Percentiles rank a stretch among this genome's conserved stretches.
Evolutionary conservation across 352 stramenopile genomes (phyloP).

Genomic region (Globisporangium acanthophoron): DNA sequence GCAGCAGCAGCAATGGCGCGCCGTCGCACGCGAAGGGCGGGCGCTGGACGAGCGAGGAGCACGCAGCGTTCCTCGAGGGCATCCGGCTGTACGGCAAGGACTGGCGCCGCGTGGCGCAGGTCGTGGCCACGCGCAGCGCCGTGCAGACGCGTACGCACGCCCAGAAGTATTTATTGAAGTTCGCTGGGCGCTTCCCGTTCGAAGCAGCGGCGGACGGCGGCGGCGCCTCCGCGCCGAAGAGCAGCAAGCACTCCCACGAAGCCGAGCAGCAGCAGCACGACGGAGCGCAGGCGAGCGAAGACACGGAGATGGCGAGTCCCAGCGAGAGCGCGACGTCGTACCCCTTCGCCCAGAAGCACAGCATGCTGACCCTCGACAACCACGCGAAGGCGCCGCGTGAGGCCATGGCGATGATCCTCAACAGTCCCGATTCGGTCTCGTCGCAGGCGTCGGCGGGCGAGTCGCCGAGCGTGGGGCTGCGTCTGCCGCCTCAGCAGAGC

Average conservation of each 20-base stretch:
- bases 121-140: slow-evolving; percentile 78
- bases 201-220: slow-evolving; percentile 19
- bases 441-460: neutral
- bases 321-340: neutral
- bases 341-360: neutral
- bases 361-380: neutral
- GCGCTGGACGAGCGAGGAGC: slow-evolving; percentile 86
- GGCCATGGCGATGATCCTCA: slow-evolving; percentile 73
- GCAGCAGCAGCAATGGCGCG: slow-evolving; percentile 10
- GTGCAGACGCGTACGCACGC: slow-evolving; percentile 87
- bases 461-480: neutral
- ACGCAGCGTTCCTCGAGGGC: slow-evolving; percentile 80
- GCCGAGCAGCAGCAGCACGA: slow-evolving; percentile 9
- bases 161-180: slow-evolving; percentile 93
- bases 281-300: neutral
- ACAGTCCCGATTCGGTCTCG: slow-evolving; percentile 31
- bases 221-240: too few relatives aligned
- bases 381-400: slow-evolving; percentile 12
- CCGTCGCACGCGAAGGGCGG: slow-evolving; percentile 58
- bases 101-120: slow-evolving; percentile 78
- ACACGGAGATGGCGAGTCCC: slow-evolving; percentile 3
- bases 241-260: neutral
- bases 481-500: neutral
- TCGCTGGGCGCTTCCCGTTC: slow-evolving; percentile 75
- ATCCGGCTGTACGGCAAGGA: slow-evolving; percentile 87